Conservation (phyloP, 768 basidiomycete genomes). For the Psilocybe azurescens region DNA sequence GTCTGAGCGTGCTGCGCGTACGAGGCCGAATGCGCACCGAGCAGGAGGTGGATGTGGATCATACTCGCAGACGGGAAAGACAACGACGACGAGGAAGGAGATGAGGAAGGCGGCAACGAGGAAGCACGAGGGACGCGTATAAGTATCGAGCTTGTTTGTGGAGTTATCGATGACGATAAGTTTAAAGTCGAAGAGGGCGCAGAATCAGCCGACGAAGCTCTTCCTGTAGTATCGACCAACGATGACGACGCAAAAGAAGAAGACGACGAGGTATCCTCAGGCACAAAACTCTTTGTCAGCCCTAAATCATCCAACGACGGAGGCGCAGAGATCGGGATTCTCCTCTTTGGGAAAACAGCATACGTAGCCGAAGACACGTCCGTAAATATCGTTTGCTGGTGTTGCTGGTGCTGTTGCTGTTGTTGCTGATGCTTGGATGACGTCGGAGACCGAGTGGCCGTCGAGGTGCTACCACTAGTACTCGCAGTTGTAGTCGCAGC, state of each 20-base stretch:
- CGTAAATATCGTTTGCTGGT: conserved; percentile 28
- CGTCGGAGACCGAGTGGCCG: background rate
- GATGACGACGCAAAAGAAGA: conserved; percentile 21
- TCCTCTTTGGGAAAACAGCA: conserved; percentile 47
- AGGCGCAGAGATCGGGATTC: conserved; percentile 45
- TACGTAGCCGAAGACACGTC: conserved; percentile 58
- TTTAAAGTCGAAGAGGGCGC: conserved; percentile 18
- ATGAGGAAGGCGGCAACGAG: background rate
- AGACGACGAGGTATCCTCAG: conserved; percentile 32
- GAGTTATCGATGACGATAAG: conserved; percentile 46
- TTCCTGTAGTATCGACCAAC: background rate
- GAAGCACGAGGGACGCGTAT: conserved; percentile 56
- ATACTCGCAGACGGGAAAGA: conserved; percentile 29
- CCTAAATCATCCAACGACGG: conserved; percentile 40
- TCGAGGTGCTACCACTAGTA: conserved; percentile 12
- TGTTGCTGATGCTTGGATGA: background rate
- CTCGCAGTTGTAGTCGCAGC: conserved; percentile 23
- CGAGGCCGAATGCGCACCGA: conserved; percentile 45
- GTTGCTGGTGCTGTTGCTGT: conserved; percentile 20
- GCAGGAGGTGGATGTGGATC: conserved; percentile 68
- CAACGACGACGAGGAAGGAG: background rate
- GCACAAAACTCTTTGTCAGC: conserved; percentile 37
- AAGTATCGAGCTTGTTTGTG: conserved; percentile 62
- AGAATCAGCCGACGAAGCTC: background rate
- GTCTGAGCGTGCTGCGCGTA: conserved; percentile 36